Evolutionary conservation across 371 early-diverging fungal species (phyloP), one percentile per base, ranked within the genome.

Genomic region (Mucor piriformis): DNA sequence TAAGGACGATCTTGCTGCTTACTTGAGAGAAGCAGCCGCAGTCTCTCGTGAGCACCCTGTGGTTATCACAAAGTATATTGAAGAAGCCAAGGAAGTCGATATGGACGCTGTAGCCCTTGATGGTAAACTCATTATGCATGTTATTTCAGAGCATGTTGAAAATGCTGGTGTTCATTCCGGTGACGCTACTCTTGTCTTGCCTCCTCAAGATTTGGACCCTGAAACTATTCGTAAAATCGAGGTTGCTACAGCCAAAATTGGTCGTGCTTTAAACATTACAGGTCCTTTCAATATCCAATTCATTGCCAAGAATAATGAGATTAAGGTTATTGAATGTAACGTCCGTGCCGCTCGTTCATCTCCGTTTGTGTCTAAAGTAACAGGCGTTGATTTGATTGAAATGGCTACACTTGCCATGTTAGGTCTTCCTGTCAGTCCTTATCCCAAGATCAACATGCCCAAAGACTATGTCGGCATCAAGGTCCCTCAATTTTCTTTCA

Each of bases 221-320:
- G 90, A 90, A 56, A 95, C 95, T 0, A 88, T 94, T 29, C 78
- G 83, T 57, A 93, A 92, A 82, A 91, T 95, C 52, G 91, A 91
- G 61, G 79, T 73, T 38, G 94, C 93, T 15, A 92, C 95, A 3
- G 84, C 88, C 40, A 95, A 95, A 67, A 91, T 97, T 57, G 96
- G 89, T 46, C 87, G 86, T 61, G 95, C 95, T 3, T 75, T 97
- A 60, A 89, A 95, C 59, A 92, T 96, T 48, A 94, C 97, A 8
- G 98, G 98, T n/a, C 96, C 96, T n/a, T 92, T 85, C 84, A 97
- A 97, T 77, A 96, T 97, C 69, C 96, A 97, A 78, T 92, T 97
- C 63, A 95, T 97, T 67, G 93, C 93, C 73, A 93, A 94, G 84
- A 84, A 93, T 77, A 92, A 93, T 69, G 93, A 94, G 69, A 89